phyloP scores from a whole-genome alignment of 495 filamentous ascomycete genomes.

The Cercophora scortea region DNA sequence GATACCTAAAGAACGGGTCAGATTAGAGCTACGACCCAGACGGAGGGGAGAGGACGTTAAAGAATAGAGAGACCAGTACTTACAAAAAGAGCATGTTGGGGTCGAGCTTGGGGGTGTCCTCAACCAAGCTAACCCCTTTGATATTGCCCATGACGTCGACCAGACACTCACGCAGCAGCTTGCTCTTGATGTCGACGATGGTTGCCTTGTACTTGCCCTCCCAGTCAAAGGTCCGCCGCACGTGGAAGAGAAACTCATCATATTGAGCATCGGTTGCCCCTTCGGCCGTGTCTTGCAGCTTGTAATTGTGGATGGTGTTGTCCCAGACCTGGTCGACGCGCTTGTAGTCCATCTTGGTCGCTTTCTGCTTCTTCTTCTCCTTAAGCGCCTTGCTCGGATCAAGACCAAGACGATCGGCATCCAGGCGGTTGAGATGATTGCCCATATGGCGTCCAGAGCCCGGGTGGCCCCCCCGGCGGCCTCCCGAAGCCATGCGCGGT shows the following conservation, averaged over 20 bases:
- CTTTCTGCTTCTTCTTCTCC: conserved; percentile 41
- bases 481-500: neutral
- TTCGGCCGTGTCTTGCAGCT: conserved; percentile 72
- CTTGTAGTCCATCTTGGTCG: conserved; percentile 69
- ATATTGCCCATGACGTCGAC: conserved; percentile 72
- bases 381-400: conserved; percentile 31
- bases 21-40: neutral
- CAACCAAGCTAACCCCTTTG: conserved; percentile 72
- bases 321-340: conserved; percentile 83
- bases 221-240: conserved; percentile 79
- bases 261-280: conserved; percentile 66
- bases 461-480: conserved; percentile 4
- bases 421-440: too few relatives aligned
- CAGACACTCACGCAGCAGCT: conserved; percentile 64
- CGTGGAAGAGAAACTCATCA: conserved; percentile 80
- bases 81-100: conserved; percentile 80
- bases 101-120: conserved; percentile 71
- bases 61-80: conserved; percentile 4
- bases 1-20: conserved; percentile 39
- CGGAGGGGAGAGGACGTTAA: neutral
- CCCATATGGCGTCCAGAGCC: conserved; percentile 2
- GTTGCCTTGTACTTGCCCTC: conserved; percentile 78
- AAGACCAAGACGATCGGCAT: neutral
- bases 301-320: conserved; percentile 72
- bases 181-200: conserved; percentile 79